Evolutionary conservation across 2,329 filamentous ascomycete species (phyloP), one percentile per base, ranked within the genome.

Genomic region (Alternaria conjuncta): DNA sequence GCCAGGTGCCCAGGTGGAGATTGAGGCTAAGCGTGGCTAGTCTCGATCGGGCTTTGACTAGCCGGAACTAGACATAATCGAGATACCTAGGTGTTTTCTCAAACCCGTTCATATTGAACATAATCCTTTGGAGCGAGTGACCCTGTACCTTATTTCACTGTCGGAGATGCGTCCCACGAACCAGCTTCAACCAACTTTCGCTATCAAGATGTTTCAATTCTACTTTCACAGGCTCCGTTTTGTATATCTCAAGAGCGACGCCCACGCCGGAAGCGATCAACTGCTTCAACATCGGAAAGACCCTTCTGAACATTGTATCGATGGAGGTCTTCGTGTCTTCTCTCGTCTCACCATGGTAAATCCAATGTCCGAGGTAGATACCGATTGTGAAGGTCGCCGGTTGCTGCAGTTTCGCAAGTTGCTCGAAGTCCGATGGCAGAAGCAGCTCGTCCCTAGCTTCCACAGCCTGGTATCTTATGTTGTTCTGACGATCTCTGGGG

Each of bases 271-370:
- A 13, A 15, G 10, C 21, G 2, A 23, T 46, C 20, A 46, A 15
- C 12, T 10, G 44, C 44, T 25, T 25, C 4, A 46, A 46, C 44
- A 46, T 2, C 0, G 44, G 44, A 3, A 46, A 46, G 2, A 46
- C 44, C 12, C 20, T 23, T 15, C 13, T 9, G 11, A 1, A 23
- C 20, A 46, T 15, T 23, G 3, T 1, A 3, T 15, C 4, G 11
- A 47, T 0, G 1, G 21, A 26, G 3, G 1, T 3, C 44, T 46
- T 21, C 44, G 1, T 9, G 1, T 0, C 6, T 3, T 46, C 7
- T 2, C 12, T 9, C 7, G 7, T 46, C 44, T 23, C 12, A 15
- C 18, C 44, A 23, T 25, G 44, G 1, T 46, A 46, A 20, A 1
- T 1, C 44, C 20, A 46, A 46, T 46, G 2, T 10, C 2, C 6